Percentiles rank a stretch among this genome's conserved stretches.
Evolutionary conservation across 2,329 filamentous ascomycete species (phyloP).

Genomic region (Nectriaceae sp.): DNA sequence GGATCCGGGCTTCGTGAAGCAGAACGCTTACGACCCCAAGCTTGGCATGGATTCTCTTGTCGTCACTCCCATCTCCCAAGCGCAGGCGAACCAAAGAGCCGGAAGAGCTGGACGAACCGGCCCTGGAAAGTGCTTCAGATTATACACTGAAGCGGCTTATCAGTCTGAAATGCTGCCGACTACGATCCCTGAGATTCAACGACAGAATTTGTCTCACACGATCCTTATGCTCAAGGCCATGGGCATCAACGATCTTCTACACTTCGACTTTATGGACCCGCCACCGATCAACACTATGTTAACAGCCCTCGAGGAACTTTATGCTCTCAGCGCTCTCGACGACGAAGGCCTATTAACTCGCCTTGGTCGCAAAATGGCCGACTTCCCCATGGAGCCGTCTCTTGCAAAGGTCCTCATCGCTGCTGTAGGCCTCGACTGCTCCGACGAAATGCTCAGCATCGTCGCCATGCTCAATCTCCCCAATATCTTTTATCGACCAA

Average conservation of each 20-base stretch:
- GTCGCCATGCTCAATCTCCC: constrained; percentile 91
- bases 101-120: constrained; percentile 93
- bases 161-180: constrained; percentile 97
- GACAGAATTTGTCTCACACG: constrained; percentile 88
- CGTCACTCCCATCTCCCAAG: constrained; percentile 94
- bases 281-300: constrained; percentile 98
- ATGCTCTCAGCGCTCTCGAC: constrained; percentile 86
- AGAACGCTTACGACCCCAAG: constrained; percentile 95
- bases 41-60: constrained; percentile 96
- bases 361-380: constrained; percentile 93
- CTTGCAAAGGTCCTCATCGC: constrained; percentile 89
- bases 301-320: constrained; percentile 91
- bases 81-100: constrained; percentile 91
- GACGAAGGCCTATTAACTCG: constrained; percentile 94
- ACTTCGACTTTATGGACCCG: constrained; percentile 99
- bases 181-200: constrained; percentile 93
- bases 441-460: constrained; percentile 91
- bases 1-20: constrained; percentile 96
- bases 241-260: constrained; percentile 96
- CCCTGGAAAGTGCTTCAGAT: constrained; percentile 90
- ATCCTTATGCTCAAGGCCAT: constrained; percentile 99
- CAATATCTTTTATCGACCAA: constrained; percentile 90
- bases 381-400: constrained; percentile 96
- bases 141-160: constrained; percentile 95
- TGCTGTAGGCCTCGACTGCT: constrained; percentile 84